These are phyloP conservation scores for Apiospora rasikravindrae DNA, from an alignment of 2,329 filamentous ascomycete species.

Conservation along the genomic window DNA sequence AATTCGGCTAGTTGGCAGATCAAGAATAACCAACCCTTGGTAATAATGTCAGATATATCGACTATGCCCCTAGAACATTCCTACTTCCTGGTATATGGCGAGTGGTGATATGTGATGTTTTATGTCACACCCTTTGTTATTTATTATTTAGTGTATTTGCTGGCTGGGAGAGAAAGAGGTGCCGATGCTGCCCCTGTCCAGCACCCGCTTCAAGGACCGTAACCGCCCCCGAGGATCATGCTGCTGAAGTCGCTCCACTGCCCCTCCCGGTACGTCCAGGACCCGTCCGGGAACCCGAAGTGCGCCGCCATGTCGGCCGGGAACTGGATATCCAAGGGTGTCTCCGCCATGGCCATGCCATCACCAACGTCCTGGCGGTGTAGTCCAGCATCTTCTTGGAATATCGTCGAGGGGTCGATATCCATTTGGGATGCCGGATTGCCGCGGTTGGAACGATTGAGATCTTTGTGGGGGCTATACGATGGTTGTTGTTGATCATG, in stretches of 20 bases:
- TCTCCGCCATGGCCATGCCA: background rate
- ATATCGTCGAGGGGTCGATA: background rate
- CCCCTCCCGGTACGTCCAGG: conserved; percentile 8
- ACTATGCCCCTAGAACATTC: too few species aligned
- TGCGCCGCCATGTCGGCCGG: conserved; percentile 14
- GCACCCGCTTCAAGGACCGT: background rate
- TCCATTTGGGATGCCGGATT: background rate
- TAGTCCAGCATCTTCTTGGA: background rate
- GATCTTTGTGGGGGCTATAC: background rate
- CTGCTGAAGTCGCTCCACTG: background rate
- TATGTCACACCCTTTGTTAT: too few species aligned
- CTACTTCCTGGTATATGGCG: too few species aligned
- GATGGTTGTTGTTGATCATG: background rate
- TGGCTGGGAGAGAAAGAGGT: too few species aligned
- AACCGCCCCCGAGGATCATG: background rate
- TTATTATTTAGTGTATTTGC: too few species aligned
- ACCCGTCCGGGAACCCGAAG: conserved; percentile 12
- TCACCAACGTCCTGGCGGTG: background rate
- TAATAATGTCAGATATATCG: too few species aligned
- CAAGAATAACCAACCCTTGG: too few species aligned
- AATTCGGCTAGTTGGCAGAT: too few species aligned
- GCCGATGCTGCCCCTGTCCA: background rate
- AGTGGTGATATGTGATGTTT: too few species aligned
- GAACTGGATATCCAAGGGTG: background rate
- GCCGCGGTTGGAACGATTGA: background rate